Evolutionary conservation across 805 yeast species (phyloP), one percentile per base, ranked within the genome.

Genomic region (Komagataella pastoris): DNA sequence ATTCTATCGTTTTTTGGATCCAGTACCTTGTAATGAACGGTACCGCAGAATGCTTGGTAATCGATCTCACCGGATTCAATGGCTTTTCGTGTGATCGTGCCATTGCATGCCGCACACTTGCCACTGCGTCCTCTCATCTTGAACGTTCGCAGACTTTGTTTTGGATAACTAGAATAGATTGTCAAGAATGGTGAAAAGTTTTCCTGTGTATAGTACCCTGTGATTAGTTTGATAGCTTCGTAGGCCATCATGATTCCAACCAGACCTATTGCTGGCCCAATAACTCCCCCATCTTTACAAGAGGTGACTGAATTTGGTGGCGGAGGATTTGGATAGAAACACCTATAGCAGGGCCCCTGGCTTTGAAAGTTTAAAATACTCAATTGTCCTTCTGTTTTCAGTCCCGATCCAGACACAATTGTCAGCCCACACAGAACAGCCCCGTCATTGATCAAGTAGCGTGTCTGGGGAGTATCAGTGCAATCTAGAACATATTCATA

Each of bases 231-330:
- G 23, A 95, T 74, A 0, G 95, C 74, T 60, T 93, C 99, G 18
- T 85, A 67, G 0, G 97, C 95, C 85, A 93, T 91, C 73, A 86
- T 74, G 0, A 81, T 72, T 7, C 99, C 99, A 62, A 91, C 79
- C 1, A 88, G 59, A 0, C 99, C 99, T 52, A 93, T 95, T n/a
- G 90, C 93, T 0, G 98, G 96, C 0, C 99, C 99, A 23, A 93
- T 65, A 0, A 91, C 95, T 4, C 97, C 97, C 2, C 96, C 95
- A 65, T 89, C 98, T 12, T 86, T 79, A 59, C 99, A 93, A 0
- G 95, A 77, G 0, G 88, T 77, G 1, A 90, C 88, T 1, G 85
- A 73, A 53, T 79, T 82, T 1, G 96, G 86, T 1, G 90, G 80
- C 0, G 99, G 97, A 0, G 98, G 96, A 6, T 69, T 69, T 0